Conservation (phyloP, 768 basidiomycete genomes). For the Megacollybia marginata region DNA sequence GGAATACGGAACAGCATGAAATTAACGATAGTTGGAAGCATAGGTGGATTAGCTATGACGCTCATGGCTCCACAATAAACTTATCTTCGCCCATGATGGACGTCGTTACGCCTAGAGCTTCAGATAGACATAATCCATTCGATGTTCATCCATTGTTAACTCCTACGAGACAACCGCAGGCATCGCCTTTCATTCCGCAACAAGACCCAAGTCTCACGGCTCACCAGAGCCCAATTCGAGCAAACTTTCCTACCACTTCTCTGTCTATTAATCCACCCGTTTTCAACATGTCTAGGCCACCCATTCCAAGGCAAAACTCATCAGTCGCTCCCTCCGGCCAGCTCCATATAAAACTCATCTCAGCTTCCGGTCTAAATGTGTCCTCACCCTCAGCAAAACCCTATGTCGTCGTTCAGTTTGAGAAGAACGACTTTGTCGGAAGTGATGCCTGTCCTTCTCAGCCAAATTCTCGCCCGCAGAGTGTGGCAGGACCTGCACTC, state of each 20-base stretch:
- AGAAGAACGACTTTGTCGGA: conserved; percentile 97
- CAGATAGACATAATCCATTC: no score
- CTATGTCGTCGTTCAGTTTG: conserved; percentile 96
- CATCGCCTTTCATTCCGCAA: no score
- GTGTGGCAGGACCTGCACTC: conserved; percentile 29
- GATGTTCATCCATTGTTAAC: no score
- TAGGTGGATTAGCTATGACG: background rate
- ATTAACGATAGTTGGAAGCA: background rate
- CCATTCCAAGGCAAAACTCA: conserved; percentile 28
- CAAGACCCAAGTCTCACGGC: no score
- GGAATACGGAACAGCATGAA: background rate
- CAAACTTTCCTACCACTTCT: conserved; percentile 33
- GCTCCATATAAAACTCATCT: conserved; percentile 94
- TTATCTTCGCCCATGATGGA: no score
- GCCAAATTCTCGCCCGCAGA: conserved; percentile 29
- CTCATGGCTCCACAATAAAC: no score
- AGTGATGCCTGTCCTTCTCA: conserved; percentile 88
- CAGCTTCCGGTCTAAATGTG: conserved; percentile 78
- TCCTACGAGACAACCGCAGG: no score
- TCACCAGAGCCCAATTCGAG: no score
- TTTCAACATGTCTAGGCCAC: conserved; percentile 71
- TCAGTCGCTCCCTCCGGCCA: conserved; percentile 51
- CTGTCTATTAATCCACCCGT: conserved; percentile 83
- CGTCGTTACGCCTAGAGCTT: no score
- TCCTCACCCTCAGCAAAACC: conserved; percentile 58